Percentiles rank a stretch among this genome's conserved stretches.
Conservation (phyloP, 2,329 filamentous ascomycete species). For the Colletotrichum sp. region DNA sequence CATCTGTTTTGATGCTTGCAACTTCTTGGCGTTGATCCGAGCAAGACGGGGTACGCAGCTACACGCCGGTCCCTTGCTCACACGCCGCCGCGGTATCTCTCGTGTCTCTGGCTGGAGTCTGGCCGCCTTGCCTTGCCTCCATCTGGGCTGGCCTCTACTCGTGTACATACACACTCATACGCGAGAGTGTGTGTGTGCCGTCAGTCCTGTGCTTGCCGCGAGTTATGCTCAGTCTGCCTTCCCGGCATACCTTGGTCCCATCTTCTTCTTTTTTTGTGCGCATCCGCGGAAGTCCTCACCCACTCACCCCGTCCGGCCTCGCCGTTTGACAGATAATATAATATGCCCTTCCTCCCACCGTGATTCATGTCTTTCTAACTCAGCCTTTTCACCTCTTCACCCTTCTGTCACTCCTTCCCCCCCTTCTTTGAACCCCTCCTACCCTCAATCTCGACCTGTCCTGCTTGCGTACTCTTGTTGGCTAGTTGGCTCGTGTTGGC, state of each 20-base stretch:
- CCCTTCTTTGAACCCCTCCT: not conserved
- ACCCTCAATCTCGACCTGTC: conserved; percentile 5
- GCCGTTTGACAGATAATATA: conserved; percentile 22
- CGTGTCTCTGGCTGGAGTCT: conserved; percentile 3
- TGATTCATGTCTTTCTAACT: not conserved
- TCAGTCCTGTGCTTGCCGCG: not conserved
- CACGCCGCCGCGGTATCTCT: conserved; percentile 17
- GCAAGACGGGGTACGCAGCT: conserved; percentile 22
- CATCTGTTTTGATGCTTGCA: conserved; percentile 22
- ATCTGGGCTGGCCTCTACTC: not conserved
- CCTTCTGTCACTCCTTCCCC: conserved; percentile 13
- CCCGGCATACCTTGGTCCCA: conserved; percentile 14
- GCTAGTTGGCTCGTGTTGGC: conserved; percentile 4
- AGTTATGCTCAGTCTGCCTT: conserved; percentile 7
- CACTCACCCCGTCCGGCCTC: conserved; percentile 15
- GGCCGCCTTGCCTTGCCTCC: conserved; percentile 13
- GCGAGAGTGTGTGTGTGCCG: not conserved
- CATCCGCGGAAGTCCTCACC: conserved; percentile 12
- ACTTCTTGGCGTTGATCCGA: conserved; percentile 23
- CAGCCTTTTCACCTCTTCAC: conserved; percentile 14
- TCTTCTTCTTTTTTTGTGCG: conserved; percentile 10
- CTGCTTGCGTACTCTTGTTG: conserved; percentile 5
- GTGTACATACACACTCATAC: not conserved
- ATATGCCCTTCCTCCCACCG: conserved; percentile 20
- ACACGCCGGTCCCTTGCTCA: conserved; percentile 20